Percentiles rank a stretch among this genome's conserved stretches.
phyloP scores from a whole-genome alignment of 2,329 filamentous ascomycete species.

The Penicillium sclerotiorum region DNA sequence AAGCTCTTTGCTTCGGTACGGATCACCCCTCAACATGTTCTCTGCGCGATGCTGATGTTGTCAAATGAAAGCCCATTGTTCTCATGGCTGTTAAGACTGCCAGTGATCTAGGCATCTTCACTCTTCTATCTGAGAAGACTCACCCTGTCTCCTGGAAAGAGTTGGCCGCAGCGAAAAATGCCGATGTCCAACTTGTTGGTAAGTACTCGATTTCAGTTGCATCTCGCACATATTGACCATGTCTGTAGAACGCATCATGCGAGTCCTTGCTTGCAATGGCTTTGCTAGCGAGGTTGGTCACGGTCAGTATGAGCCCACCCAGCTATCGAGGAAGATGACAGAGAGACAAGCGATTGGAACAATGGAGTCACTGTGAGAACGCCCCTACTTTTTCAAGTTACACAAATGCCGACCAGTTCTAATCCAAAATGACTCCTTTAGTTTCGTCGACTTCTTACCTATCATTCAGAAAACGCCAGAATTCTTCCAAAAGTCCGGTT shows the following conservation, averaged over 20 bases:
- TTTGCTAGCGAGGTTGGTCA: conserved; percentile 18
- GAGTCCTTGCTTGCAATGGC: conserved; percentile 20
- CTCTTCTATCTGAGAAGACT: neutral
- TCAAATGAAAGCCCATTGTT: neutral
- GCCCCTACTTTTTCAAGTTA: neutral
- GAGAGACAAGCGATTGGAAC: conserved; percentile 17
- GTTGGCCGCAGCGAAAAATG: neutral
- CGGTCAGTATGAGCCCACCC: conserved; percentile 19
- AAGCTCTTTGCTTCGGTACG: too few species aligned
- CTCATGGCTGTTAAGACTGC: neutral
- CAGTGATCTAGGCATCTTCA: neutral
- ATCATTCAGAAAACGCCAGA: conserved; percentile 22
- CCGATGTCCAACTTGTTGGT: neutral
- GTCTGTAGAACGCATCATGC: conserved; percentile 25
- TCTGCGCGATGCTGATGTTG: too few species aligned
- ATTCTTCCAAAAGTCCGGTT: conserved; percentile 15
- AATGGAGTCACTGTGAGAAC: conserved; percentile 14
- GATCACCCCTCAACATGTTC: too few species aligned
- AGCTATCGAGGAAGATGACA: conserved; percentile 20
- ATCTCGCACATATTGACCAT: neutral
- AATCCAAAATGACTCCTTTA: neutral
- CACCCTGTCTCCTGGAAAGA: neutral
- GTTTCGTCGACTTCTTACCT: conserved; percentile 15
- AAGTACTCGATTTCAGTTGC: neutral
- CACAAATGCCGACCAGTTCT: too few species aligned